These are phyloP conservation scores for Ogataea salicorniae DNA, from an alignment of 805 yeast species.

Conservation along the genomic window DNA sequence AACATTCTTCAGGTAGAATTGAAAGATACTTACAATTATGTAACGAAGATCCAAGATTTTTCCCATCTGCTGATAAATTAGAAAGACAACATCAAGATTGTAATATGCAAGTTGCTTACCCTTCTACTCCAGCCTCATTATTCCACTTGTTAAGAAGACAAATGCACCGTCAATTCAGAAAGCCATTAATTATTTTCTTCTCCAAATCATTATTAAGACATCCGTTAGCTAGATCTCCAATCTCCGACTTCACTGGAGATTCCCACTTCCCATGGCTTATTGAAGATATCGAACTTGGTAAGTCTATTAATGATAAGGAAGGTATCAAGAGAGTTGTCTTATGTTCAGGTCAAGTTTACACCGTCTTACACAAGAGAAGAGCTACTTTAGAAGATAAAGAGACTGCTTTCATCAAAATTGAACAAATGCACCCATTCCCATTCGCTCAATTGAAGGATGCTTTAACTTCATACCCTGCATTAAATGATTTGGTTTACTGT, in stretches of 20 bases:
- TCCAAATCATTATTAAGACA: slow-evolving; percentile 94
- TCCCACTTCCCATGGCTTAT: slow-evolving; percentile 94
- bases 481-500: slow-evolving; percentile 90
- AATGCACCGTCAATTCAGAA: slow-evolving; percentile 98
- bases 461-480: slow-evolving; percentile 70
- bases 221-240: slow-evolving; percentile 88
- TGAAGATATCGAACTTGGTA: slow-evolving; percentile 85
- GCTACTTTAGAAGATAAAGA: slow-evolving; percentile 66
- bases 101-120: slow-evolving; percentile 97
- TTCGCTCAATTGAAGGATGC: slow-evolving; percentile 87
- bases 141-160: slow-evolving; percentile 98
- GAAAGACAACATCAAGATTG: slow-evolving; percentile 98
- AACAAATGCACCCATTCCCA: slow-evolving; percentile 99
- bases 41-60: slow-evolving; percentile 90
- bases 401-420: slow-evolving; percentile 85
- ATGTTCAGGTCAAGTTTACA: slow-evolving; percentile 90
- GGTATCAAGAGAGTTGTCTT: slow-evolving; percentile 85
- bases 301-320: slow-evolving; percentile 66
- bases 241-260: slow-evolving; percentile 84
- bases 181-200: slow-evolving; percentile 81
- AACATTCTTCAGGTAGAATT: slow-evolving; percentile 95
- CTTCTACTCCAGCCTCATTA: slow-evolving; percentile 94
- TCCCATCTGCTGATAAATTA: slow-evolving; percentile 86
- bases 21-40: slow-evolving; percentile 95
- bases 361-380: slow-evolving; percentile 88